phyloP scores from a whole-genome alignment of 768 basidiomycete genomes.

The Chlorophyllum brunneum region DNA sequence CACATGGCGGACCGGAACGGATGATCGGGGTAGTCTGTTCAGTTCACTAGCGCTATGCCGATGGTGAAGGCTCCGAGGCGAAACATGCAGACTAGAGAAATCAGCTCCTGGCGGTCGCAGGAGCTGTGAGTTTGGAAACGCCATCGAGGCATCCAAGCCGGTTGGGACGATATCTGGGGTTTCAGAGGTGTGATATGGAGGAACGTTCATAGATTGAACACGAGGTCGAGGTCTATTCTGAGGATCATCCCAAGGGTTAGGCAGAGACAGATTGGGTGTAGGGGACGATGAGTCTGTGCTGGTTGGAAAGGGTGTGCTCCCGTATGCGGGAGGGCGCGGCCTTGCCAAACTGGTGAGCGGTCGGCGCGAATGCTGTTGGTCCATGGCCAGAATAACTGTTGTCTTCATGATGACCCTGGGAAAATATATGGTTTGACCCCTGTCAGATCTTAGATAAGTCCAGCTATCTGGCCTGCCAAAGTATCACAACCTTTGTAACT shows the following conservation, averaged over 20 bases:
- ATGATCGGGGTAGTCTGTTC: constrained; percentile 17
- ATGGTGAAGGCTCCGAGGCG: constrained; percentile 24
- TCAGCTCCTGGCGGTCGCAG: constrained; percentile 40
- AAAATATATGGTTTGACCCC: too few species aligned
- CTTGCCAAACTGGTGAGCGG: too few species aligned
- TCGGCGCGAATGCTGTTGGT: too few species aligned
- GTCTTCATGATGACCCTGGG: too few species aligned
- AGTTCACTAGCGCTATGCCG: constrained; percentile 38
- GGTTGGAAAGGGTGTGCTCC: too few species aligned
- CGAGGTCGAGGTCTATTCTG: not conserved
- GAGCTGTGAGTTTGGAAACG: constrained; percentile 53
- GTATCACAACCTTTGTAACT: too few species aligned
- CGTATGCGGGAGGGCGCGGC: too few species aligned
- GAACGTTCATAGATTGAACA: not conserved
- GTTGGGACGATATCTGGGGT: not conserved
- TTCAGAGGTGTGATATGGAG: not conserved
- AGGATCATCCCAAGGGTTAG: constrained; percentile 4
- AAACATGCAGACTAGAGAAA: constrained; percentile 21
- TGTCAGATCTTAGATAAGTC: too few species aligned
- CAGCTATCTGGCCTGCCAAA: too few species aligned
- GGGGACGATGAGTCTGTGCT: too few species aligned
- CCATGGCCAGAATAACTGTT: too few species aligned
- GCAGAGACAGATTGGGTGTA: not conserved
- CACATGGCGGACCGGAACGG: constrained; percentile 12
- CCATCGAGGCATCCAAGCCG: constrained; percentile 16